These are phyloP conservation scores for Lecanicillium sp. DNA, from an alignment of 2,329 filamentous ascomycete species.

Conservation along the genomic window DNA sequence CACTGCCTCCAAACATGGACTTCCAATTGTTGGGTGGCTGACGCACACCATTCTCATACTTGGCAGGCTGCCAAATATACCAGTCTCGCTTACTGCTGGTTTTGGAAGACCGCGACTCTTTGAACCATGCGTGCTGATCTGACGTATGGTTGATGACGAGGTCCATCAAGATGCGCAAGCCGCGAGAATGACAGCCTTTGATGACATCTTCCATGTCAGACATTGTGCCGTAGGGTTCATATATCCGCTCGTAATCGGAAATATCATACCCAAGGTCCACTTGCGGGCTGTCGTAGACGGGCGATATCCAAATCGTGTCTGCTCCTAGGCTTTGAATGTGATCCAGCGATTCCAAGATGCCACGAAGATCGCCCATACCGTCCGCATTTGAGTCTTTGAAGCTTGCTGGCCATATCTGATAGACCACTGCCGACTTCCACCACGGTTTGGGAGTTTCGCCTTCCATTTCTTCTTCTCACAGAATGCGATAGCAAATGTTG, in stretches of 20 bases:
- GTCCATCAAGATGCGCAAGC: constrained; percentile 63
- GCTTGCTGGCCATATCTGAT: constrained; percentile 50
- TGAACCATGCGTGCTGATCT: constrained; percentile 49
- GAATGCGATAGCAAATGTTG: too few relatives aligned
- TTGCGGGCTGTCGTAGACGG: constrained; percentile 48
- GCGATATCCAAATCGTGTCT: constrained; percentile 53
- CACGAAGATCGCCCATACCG: constrained; percentile 58
- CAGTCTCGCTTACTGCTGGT: constrained; percentile 48
- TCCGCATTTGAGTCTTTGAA: constrained; percentile 52
- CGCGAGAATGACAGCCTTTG: constrained; percentile 47
- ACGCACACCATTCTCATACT: constrained; percentile 37
- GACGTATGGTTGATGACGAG: constrained; percentile 66
- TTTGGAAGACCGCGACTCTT: constrained; percentile 42
- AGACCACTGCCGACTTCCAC: constrained; percentile 40
- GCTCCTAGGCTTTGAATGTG: constrained; percentile 55
- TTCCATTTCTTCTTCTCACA: too few relatives aligned
- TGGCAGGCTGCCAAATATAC: constrained; percentile 53
- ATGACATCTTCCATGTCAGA: constrained; percentile 59
- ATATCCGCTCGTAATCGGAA: constrained; percentile 60
- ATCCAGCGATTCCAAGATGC: constrained; percentile 56
- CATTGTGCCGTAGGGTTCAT: constrained; percentile 59
- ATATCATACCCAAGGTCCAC: constrained; percentile 68
- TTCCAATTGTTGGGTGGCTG: constrained; percentile 53
- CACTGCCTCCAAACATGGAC: constrained; percentile 37
- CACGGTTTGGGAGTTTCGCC: too few relatives aligned